Evolutionary conservation across 192 early-diverging fungal species (phyloP).

Genomic region (Backusella luteola): DNA sequence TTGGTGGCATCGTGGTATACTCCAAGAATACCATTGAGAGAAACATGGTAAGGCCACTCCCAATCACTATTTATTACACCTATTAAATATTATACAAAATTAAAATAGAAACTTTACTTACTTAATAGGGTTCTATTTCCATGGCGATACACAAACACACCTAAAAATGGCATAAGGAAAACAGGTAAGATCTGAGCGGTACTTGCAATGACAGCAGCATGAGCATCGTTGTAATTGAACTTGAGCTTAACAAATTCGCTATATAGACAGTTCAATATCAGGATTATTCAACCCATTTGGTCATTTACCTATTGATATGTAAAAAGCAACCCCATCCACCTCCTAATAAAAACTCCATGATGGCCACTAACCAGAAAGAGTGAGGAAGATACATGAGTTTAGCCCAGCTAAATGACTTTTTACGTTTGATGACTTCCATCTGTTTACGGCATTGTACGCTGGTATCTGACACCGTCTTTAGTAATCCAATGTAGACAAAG

Average conservation of each 20-base stretch:
- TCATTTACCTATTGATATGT: conserved; percentile 53
- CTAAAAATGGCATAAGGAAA: conserved; percentile 69
- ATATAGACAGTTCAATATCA: not conserved
- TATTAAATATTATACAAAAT: not conserved
- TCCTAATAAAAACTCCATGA: conserved; percentile 59
- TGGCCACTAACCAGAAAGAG: conserved; percentile 59
- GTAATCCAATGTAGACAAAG: conserved; percentile 59
- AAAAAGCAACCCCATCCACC: conserved; percentile 66
- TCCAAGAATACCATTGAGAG: conserved; percentile 41
- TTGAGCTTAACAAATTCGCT: conserved; percentile 74
- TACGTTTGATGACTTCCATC: conserved; percentile 44
- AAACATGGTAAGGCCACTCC: conserved; percentile 24
- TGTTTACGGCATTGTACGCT: conserved; percentile 11
- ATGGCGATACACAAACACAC: conserved; percentile 62
- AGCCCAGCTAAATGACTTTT: conserved; percentile 55
- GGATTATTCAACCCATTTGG: not conserved
- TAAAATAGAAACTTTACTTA: conserved; percentile 18
- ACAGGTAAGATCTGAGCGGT: conserved; percentile 70
- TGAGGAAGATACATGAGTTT: conserved; percentile 56
- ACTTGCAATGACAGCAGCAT: conserved; percentile 67
- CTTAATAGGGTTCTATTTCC: conserved; percentile 60
- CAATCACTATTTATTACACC: conserved; percentile 23
- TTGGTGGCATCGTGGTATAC: conserved; percentile 49
- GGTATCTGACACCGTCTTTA: conserved; percentile 40
- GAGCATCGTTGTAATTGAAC: conserved; percentile 53